Evolutionary conservation across 306 rosid genomes (phyloP), one percentile per base, ranked within the genome.

Genomic region (Begonia masoniana): DNA sequence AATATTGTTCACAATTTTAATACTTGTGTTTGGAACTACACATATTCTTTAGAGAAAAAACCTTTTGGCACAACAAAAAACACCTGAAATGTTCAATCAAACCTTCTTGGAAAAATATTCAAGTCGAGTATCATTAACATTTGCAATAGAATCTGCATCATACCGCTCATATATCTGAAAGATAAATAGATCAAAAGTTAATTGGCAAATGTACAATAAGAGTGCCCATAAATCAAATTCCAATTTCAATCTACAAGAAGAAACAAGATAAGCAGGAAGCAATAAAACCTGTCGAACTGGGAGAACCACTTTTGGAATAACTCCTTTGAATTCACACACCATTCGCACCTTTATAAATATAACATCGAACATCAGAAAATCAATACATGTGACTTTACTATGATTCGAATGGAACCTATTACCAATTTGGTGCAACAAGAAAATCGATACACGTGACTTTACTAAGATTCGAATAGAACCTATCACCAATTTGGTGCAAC

Each of bases 121-220:
- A 69, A 85, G 83, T 52, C 97, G 94, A 55, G 87, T 83, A 76
- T 83, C 82, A 51, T 89, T 83, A 61, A 78, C 83, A 61, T 85
- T 70, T 60, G 61, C 65, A 47, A 85, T 74, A 58, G 91, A 69
- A 56, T 82, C 81, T 51, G 75, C 71, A 58, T 66, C 64, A 71
- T 82, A 78, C 49, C 94, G 73, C 70, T 80, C 87, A 64, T 74
- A 89, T 58, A 81, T 58, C 97, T 89, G 75, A 55, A 73, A 15
- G 58, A 45, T 45, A 31, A 31, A 31, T 31, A 31, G 39, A 7
- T 31, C 7, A 31, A 31, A 31, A 31, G 39, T 31, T 31, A 2
- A 31, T 31, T 3, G 9, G 8, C 24, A 31, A 31, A 31, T 31
- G 39, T 31, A 5, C 2, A 1, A 31, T 31, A 31, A 5, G 39